These are phyloP conservation scores for Acaromyces ingoldii DNA, from an alignment of 1,284 basidiomycete species.

Conservation along the genomic window DNA sequence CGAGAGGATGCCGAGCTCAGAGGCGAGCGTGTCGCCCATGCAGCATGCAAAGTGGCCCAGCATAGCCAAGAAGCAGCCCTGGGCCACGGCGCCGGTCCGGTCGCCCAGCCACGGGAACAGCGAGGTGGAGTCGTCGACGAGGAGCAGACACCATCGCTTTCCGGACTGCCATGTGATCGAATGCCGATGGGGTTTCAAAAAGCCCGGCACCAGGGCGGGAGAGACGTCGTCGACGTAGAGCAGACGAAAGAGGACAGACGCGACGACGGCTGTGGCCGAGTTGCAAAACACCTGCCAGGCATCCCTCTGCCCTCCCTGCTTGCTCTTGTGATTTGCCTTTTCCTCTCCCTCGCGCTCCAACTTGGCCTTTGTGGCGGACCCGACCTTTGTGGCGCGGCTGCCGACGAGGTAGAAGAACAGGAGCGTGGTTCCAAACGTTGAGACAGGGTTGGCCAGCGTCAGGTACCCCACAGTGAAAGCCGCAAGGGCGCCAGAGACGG, in stretches of 20 bases:
- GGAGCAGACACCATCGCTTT: conserved; percentile 2
- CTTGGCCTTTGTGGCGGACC: conserved; percentile 60
- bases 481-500: conserved; percentile 27
- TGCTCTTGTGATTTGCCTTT: conserved; percentile 15
- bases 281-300: conserved; percentile 40
- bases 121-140: not conserved
- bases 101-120: no score
- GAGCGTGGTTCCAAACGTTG: conserved; percentile 31
- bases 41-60: conserved; percentile 36
- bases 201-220: not conserved
- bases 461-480: conserved; percentile 34
- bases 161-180: conserved; percentile 2
- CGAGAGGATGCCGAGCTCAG: conserved; percentile 42
- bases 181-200: not conserved
- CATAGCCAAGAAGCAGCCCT: conserved; percentile 17
- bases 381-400: conserved; percentile 74
- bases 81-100: not conserved
- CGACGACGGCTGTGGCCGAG: conserved; percentile 12
- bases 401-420: conserved; percentile 61
- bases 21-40: conserved; percentile 42
- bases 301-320: conserved; percentile 23
- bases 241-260: conserved; percentile 8
- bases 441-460: conserved; percentile 35
- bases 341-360: conserved; percentile 64
- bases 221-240: conserved; percentile 5